Conservation (phyloP, 305 asterid species). For the Fraxinus nigra region DNA sequence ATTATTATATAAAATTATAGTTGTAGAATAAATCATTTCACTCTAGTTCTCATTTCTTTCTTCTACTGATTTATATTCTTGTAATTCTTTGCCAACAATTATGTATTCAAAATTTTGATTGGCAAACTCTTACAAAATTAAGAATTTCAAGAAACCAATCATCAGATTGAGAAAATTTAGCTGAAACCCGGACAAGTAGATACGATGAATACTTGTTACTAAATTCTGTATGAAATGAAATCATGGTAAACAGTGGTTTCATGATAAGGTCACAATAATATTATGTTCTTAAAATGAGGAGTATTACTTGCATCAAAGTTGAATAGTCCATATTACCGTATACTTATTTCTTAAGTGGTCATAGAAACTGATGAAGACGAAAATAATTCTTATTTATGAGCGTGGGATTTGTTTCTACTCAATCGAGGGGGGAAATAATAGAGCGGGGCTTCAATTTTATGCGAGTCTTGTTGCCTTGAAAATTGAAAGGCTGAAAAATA, state of each 20-base stretch:
- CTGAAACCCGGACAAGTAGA: not conserved
- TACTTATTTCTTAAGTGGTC: not conserved
- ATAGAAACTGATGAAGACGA: not conserved
- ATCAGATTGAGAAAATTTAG: not conserved
- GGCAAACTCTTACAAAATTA: not conserved
- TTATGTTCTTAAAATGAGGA: not conserved
- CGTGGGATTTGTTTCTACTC: not conserved
- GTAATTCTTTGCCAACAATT: not conserved
- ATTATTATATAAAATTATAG: not conserved
- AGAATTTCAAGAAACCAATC: not conserved
- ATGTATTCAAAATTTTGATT: not conserved
- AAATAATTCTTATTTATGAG: not conserved
- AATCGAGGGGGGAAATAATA: not conserved
- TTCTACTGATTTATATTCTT: not conserved
- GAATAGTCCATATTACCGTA: not conserved
- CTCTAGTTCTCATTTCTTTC: not conserved
- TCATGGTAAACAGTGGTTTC: not conserved
- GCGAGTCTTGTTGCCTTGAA: not conserved
- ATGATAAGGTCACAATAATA: not conserved
- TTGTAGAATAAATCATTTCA: not conserved
- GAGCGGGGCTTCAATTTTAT: not conserved
- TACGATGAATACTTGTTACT: not conserved
- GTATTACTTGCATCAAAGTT: not conserved
- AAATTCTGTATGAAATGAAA: not conserved
- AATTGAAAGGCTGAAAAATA: not conserved